Evolutionary conservation across 768 basidiomycete genomes (phyloP).

Genomic region (Tricholomella constricta): DNA sequence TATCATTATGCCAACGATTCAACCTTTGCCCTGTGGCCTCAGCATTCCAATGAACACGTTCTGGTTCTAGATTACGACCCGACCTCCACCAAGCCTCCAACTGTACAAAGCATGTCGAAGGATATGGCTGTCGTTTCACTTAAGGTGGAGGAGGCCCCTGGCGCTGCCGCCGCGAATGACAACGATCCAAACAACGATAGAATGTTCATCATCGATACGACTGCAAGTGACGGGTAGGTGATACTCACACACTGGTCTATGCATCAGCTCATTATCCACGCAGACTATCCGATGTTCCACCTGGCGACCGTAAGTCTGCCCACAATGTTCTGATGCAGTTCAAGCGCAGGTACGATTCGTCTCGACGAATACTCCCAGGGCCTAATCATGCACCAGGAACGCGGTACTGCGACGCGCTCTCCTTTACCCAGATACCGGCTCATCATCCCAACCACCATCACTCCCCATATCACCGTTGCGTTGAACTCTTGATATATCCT

Average conservation of each 20-base stretch:
- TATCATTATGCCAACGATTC: slow-evolving; percentile 85
- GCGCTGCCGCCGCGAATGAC: slow-evolving; percentile 54
- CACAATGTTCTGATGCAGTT: slow-evolving; percentile 59
- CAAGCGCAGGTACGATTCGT: slow-evolving; percentile 57
- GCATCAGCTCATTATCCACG: neutral
- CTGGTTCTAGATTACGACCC: slow-evolving; percentile 73
- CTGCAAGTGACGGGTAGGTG: slow-evolving; percentile 44
- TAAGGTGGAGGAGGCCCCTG: slow-evolving; percentile 73
- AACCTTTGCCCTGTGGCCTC: slow-evolving; percentile 63
- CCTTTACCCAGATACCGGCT: slow-evolving; percentile 42
- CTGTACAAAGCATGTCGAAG: slow-evolving; percentile 53
- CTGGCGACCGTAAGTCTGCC: slow-evolving; percentile 47
- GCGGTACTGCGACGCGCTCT: slow-evolving; percentile 56
- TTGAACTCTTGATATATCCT: slow-evolving; percentile 1
- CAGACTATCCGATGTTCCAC: slow-evolving; percentile 26
- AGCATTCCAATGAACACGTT: slow-evolving; percentile 65
- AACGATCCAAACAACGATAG: slow-evolving; percentile 53
- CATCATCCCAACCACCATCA: slow-evolving; percentile 10
- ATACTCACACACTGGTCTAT: neutral
- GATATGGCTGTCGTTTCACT: slow-evolving; percentile 54
- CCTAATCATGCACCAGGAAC: slow-evolving; percentile 40
- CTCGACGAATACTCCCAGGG: neutral
- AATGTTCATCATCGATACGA: slow-evolving; percentile 79
- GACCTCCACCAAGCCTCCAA: slow-evolving; percentile 36
- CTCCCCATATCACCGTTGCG: slow-evolving; percentile 8